Evolutionary conservation across 1,284 basidiomycete genomes (phyloP).

Genomic region (Fomitopsis betulina): DNA sequence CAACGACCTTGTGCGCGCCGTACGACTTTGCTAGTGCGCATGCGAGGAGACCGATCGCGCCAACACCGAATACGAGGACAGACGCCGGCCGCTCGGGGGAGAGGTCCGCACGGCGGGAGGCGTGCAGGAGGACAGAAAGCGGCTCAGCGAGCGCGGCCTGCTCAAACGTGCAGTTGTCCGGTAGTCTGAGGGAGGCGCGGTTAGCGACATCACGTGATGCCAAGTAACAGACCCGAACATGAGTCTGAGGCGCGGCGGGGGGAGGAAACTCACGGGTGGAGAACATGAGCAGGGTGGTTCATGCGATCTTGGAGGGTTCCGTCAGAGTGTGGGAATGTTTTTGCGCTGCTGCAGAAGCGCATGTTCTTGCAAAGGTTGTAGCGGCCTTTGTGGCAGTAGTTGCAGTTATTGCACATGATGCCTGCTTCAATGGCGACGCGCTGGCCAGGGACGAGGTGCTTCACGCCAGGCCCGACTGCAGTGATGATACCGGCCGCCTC

Average conservation of each 20-base stretch:
- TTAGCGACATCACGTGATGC: conserved; percentile 16
- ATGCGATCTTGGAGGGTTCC: conserved; percentile 87
- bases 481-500: conserved; percentile 85
- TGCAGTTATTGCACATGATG: conserved; percentile 76
- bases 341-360: conserved; percentile 87
- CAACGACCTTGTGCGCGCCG: conserved; percentile 70
- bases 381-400: conserved; percentile 66
- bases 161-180: conserved; percentile 71
- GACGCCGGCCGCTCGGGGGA: conserved; percentile 34
- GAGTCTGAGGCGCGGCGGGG: conserved; percentile 5
- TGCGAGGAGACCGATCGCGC: conserved; percentile 88
- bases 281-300: conserved; percentile 82
- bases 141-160: conserved; percentile 89
- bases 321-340: conserved; percentile 90
- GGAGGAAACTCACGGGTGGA: conserved; percentile 71
- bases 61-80: conserved; percentile 88
- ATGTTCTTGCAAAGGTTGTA: conserved; percentile 92
- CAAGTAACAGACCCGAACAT: neutral
- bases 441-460: conserved; percentile 72
- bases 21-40: conserved; percentile 71
- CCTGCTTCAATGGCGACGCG: conserved; percentile 94
- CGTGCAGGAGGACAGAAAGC: conserved; percentile 86
- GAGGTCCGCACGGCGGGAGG: conserved; percentile 66
- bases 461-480: conserved; percentile 65
- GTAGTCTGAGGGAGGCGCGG: conserved; percentile 50